Base-by-base conservation (phyloP, 345 rosid species). In the Anastatica hierochuntica region DNA sequence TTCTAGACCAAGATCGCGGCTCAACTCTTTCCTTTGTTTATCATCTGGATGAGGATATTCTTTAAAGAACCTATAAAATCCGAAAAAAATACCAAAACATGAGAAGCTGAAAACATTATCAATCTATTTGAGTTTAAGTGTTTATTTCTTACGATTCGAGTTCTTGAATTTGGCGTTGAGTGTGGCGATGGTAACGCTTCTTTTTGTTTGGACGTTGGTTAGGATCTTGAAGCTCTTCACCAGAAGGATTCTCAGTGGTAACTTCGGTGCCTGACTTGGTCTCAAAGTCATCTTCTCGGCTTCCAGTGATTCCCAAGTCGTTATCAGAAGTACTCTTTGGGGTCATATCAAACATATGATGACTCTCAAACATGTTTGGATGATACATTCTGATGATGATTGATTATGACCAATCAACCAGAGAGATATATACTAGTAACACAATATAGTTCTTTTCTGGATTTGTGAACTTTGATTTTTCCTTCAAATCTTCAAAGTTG, bases 1-100 rank as follows among this genome's bases (percentile, higher is more conserved):
- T 69, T 88, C 96, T 56, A 92, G 62, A 21, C 68, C 67, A 36
- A 92, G 77, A 67, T 83, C 85, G 0, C 94, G 76, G 54, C 98
- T 73, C 62, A 92, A 72, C 73, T 82, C 90, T 65, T 92, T 92
- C 40, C 98, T 66, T 73, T 92, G 98, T 75, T 92, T 92, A 64
- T 92, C 98, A 52, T 85, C 98, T 2, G 98, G 98, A 55, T 85
- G 96, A 27, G 98, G 96, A 34, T 82, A 87, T 71, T 92, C 96
- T 77, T 84, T 85, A 71, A 87, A 92, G 57, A 88, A 88, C 16
- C 98, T 92, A 59, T n/a, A 54, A 47, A 45, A 58, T 11, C 12
- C 14, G 37, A 21, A 8, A 9, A 7, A 11, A n/a, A n/a, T n/a
- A n/a, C n/a, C 10, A 6, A 43, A 35, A 24, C n/a, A 2, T 3